Conservation (phyloP, 139 green algal species). For the Tetradesmus obliquus region DNA sequence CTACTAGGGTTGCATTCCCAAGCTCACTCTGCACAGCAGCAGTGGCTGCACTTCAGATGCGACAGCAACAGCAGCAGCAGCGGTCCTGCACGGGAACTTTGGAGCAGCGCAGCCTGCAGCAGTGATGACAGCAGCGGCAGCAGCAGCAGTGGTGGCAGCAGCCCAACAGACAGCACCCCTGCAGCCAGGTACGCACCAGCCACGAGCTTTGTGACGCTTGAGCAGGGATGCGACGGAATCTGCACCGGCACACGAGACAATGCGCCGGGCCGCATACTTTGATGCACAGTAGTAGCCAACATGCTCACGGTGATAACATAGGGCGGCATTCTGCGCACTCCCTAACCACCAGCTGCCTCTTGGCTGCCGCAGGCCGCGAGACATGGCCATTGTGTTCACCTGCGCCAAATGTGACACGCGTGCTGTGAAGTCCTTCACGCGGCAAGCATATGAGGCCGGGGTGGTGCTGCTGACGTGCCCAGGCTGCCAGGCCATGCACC, state of each 20-base stretch:
- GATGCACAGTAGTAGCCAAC: too few relatives aligned
- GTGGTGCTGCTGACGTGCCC: conserved; percentile 54
- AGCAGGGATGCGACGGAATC: too few relatives aligned
- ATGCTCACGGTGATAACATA: too few relatives aligned
- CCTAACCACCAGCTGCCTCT: too few relatives aligned
- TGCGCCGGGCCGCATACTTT: too few relatives aligned
- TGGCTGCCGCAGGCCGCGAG: neutral
- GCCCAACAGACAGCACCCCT: neutral
- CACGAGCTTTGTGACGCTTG: too few relatives aligned
- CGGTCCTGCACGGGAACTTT: conserved; percentile 5
- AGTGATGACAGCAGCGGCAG: conserved; percentile 4
- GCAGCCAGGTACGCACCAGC: neutral
- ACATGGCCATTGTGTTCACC: conserved; percentile 63
- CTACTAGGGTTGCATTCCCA: neutral
- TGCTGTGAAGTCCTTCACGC: conserved; percentile 60
- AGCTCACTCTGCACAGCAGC: neutral
- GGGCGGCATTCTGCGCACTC: too few relatives aligned
- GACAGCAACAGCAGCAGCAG: conserved; percentile 39
- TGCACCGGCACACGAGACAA: too few relatives aligned
- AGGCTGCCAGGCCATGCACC: conserved; percentile 50
- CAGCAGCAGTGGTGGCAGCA: neutral
- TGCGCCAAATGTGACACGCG: conserved; percentile 64
- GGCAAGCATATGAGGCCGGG: conserved; percentile 27
- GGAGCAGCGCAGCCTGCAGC: conserved; percentile 26
- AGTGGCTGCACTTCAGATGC: neutral